Base-by-base conservation (phyloP, 202 grass and related monocot genomes). In the Panicum hallii region DNA sequence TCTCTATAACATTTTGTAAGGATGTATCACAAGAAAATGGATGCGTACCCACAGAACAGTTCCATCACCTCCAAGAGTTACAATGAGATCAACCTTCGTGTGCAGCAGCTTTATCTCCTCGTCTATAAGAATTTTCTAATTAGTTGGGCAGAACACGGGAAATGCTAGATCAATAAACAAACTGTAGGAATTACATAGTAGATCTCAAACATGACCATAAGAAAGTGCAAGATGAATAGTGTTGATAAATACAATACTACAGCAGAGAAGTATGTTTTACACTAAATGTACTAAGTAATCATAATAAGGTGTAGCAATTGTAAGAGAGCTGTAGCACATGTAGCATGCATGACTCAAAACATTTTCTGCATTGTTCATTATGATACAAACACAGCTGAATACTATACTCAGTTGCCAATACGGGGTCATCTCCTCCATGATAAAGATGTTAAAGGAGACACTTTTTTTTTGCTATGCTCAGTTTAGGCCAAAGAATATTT, bases 1-100 rank as follows among this genome's bases (percentile, higher is more conserved):
- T 22, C 44, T 9, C 11, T 23, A 70, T 43, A 81, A 47, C 17
- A 72, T 77, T 47, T 11, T 77, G 30, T 36, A 57, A 73, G 20
- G 14, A 44, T 42, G 41, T 16, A 72, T 72, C 34, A 72, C 26
- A 82, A 87, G 9, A 63, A 80, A 5, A 7, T 58, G 7, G 45
- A 80, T 57, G 5, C 87, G 63, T 98, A 98, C 96, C 96, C 96
- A 98, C 38, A 98, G 67, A 89, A 98, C 96, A 79, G 93, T 98
- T 81, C 95, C 95, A 79, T 98, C 95, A 82, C 95, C 95, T 0
- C 95, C 95, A 76, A 98, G 95, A 68, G 93, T 98, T 78, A 95
- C 87, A 78, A 98, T 89, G 81, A 98, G 93, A 85, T 98, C 93
- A 66, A 98, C 89, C 91, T 92, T 98, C 2, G 84, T 93, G 86